Evolutionary conservation across 2,329 filamentous ascomycete species (phyloP).

Genomic region (Volutella citrinella): DNA sequence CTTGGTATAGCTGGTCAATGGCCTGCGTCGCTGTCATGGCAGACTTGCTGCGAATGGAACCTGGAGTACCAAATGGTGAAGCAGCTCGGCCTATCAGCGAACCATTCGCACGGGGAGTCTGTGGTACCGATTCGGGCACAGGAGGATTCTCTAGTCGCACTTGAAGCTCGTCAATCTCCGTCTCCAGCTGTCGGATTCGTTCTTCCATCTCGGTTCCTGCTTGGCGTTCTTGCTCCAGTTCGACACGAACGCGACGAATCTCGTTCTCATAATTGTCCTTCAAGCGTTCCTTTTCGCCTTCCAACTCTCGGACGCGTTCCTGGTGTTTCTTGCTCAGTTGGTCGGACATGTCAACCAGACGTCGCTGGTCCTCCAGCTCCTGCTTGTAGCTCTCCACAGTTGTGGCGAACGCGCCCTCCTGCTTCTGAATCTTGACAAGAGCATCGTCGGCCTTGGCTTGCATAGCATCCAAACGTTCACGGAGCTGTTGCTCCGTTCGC

Average conservation of each 20-base stretch:
- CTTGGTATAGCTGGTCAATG: slow-evolving; percentile 61
- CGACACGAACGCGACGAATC: slow-evolving; percentile 52
- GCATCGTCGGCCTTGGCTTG: slow-evolving; percentile 85
- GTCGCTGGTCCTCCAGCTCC: slow-evolving; percentile 76
- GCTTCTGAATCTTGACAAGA: slow-evolving; percentile 75
- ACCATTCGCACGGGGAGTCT: slow-evolving; percentile 61
- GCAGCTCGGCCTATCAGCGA: slow-evolving; percentile 49
- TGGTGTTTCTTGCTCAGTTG: slow-evolving; percentile 72
- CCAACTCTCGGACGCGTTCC: slow-evolving; percentile 67
- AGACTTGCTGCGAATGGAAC: slow-evolving; percentile 53
- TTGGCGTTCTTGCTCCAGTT: slow-evolving; percentile 54
- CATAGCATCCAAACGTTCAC: slow-evolving; percentile 77
- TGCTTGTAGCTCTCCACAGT: slow-evolving; percentile 84
- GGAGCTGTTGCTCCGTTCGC: slow-evolving; percentile 75
- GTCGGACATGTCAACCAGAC: slow-evolving; percentile 79
- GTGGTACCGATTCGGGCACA: slow-evolving; percentile 48
- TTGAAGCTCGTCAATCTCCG: slow-evolving; percentile 52
- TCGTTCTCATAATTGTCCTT: slow-evolving; percentile 65
- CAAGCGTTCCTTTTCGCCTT: slow-evolving; percentile 56
- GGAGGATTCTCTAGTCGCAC: slow-evolving; percentile 41
- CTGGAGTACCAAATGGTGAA: slow-evolving; percentile 62
- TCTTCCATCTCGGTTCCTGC: slow-evolving; percentile 45
- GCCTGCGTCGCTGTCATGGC: slow-evolving; percentile 59
- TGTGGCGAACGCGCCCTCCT: slow-evolving; percentile 78
- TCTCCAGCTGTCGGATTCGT: slow-evolving; percentile 48